Evolutionary conservation across 2,329 filamentous ascomycete genomes (phyloP).

Genomic region (Botrytis pseudocinerea): DNA sequence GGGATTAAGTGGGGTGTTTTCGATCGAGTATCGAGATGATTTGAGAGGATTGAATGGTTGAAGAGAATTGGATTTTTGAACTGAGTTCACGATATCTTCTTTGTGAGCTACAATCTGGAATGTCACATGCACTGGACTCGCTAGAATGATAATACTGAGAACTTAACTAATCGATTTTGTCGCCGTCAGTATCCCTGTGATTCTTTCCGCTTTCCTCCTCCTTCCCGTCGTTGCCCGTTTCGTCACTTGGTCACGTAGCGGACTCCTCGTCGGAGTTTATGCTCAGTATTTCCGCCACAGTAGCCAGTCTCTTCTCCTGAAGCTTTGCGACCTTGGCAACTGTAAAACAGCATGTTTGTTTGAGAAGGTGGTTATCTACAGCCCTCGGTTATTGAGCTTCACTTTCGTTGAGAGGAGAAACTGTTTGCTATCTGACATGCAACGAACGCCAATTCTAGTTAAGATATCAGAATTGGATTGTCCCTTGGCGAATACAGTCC

Average conservation of each 20-base stretch:
- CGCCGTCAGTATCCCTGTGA: not conserved
- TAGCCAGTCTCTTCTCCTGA: not conserved
- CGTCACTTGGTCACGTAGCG: not conserved
- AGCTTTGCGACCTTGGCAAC: not conserved
- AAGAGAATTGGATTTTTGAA: not conserved
- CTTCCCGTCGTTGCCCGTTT: not conserved
- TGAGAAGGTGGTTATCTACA: not conserved
- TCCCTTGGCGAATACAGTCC: not conserved
- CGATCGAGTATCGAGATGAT: not conserved
- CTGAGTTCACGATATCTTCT: not conserved
- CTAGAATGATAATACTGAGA: not conserved
- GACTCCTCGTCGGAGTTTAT: not conserved
- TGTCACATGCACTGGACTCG: not conserved
- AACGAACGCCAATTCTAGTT: not conserved
- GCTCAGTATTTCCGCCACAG: not conserved
- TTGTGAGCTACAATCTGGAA: not conserved
- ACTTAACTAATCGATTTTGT: not conserved
- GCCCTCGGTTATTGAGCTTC: too few species aligned
- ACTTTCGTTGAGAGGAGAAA: too few species aligned
- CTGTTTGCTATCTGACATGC: not conserved
- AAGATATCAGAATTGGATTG: not conserved
- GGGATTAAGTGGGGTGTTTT: not conserved
- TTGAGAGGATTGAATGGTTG: not conserved
- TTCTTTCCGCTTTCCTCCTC: not conserved
- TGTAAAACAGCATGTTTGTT: not conserved